Conservation (phyloP, 768 basidiomycete species). For the Tulasnella sp. region DNA sequence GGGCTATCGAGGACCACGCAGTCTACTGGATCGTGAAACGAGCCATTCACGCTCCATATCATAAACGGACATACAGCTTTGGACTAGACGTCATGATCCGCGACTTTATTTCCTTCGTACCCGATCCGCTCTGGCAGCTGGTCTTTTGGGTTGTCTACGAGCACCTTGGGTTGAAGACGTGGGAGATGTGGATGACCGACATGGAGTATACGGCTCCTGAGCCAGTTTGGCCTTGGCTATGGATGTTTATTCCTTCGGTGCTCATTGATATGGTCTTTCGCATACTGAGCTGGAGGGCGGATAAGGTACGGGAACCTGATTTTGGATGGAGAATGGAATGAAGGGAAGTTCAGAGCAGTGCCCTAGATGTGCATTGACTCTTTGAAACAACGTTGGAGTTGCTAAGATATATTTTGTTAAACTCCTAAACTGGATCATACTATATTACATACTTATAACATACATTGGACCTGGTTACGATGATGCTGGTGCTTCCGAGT, state of each 20-base stretch:
- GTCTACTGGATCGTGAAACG: slow-evolving; percentile 21
- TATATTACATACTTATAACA: background rate
- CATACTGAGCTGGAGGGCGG: background rate
- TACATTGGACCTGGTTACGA: background rate
- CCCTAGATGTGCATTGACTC: background rate
- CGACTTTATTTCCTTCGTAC: background rate
- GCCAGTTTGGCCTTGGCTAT: background rate
- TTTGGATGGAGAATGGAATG: background rate
- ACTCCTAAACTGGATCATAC: background rate
- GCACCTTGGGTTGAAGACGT: background rate
- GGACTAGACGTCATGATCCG: slow-evolving; percentile 18
- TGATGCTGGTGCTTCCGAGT: background rate
- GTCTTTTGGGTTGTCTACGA: slow-evolving; percentile 9
- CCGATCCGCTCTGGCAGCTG: slow-evolving; percentile 12
- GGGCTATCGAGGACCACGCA: slow-evolving; percentile 21
- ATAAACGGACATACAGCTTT: slow-evolving; percentile 16
- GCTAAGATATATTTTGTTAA: background rate
- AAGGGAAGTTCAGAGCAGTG: background rate
- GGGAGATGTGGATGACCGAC: slow-evolving; percentile 9
- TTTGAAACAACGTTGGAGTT: background rate
- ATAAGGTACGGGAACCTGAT: background rate
- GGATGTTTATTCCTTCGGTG: background rate
- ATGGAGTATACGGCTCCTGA: background rate
- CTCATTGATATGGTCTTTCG: background rate
- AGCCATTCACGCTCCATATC: slow-evolving; percentile 17